Evolutionary conservation across 1,139 yeast species (phyloP).

Genomic region (Kurtzmaniella natalensis): DNA sequence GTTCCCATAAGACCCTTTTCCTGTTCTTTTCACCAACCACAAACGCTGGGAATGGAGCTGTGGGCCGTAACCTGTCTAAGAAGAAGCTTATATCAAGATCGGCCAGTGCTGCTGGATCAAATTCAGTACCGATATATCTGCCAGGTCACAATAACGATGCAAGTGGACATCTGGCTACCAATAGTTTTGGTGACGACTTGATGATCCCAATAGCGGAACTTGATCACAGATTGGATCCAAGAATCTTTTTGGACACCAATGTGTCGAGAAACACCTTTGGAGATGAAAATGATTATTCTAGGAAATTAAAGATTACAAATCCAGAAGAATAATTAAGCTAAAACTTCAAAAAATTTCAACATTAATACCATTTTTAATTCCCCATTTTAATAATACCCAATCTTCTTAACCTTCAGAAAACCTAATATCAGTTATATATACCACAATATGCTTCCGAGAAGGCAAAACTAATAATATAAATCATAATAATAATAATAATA

Average conservation of each 20-base stretch:
- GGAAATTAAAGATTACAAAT: conserved; percentile 68
- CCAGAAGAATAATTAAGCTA: conserved; percentile 40
- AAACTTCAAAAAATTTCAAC: too few species aligned
- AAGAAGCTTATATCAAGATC: conserved; percentile 19
- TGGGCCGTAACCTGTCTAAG: conserved; percentile 29
- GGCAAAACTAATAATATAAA: too few species aligned
- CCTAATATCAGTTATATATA: too few species aligned
- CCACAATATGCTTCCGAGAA: too few species aligned
- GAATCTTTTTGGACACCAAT: conserved; percentile 54
- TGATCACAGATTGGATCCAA: conserved; percentile 69
- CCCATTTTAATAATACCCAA: background rate
- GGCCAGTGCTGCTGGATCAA: background rate
- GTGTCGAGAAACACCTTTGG: conserved; percentile 61
- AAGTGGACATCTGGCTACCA: conserved; percentile 11
- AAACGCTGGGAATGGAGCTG: conserved; percentile 13
- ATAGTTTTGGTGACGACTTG: conserved; percentile 9
- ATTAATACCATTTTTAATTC: too few species aligned
- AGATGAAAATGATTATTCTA: conserved; percentile 70
- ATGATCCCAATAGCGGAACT: conserved; percentile 51
- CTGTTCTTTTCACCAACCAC: conserved; percentile 19
- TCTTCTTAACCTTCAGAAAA: background rate
- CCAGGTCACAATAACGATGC: conserved; percentile 12
- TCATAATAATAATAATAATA: too few species aligned
- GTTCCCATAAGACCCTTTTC: conserved; percentile 33
- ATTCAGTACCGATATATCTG: background rate